Percentiles rank a stretch among this genome's conserved stretches.
Conservation (phyloP, 306 rosid genomes). For the Glycyrrhiza uralensis region DNA sequence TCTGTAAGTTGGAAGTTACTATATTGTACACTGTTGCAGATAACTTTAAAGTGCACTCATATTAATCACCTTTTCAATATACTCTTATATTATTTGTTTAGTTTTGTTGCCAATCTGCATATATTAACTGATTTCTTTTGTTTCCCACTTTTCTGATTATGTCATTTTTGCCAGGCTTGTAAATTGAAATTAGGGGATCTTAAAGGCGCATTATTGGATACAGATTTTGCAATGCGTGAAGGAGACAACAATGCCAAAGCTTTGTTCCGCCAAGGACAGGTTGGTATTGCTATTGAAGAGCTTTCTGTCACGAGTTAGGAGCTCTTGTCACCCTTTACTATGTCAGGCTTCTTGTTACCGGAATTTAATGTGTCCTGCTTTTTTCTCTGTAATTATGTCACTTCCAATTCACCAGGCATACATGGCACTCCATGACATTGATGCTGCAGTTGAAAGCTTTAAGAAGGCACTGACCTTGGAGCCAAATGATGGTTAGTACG, state of each 20-base stretch:
- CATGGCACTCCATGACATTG: conserved; percentile 80
- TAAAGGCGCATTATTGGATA: conserved; percentile 89
- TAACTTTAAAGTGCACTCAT: not conserved
- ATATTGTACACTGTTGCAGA: not conserved
- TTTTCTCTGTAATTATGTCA: conserved; percentile 19
- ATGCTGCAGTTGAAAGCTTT: conserved; percentile 85
- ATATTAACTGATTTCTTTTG: conserved; percentile 3
- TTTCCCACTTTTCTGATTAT: not conserved
- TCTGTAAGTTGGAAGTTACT: conserved; percentile 58
- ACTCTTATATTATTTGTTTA: not conserved
- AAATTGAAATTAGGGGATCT: conserved; percentile 82
- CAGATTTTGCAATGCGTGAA: conserved; percentile 91
- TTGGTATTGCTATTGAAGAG: conserved; percentile 37
- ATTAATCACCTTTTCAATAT: not conserved
- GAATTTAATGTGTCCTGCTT: not conserved
- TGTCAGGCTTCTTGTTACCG: not conserved
- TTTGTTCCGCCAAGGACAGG: conserved; percentile 97
- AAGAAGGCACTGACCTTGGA: conserved; percentile 72
- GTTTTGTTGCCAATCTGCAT: conserved; percentile 9
- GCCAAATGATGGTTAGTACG: conserved; percentile 75
- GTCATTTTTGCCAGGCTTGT: conserved; percentile 60
- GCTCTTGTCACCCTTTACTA: not conserved
- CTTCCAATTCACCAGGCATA: conserved; percentile 51
- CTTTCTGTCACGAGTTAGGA: not conserved
- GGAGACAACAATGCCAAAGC: conserved; percentile 91